Conservation (phyloP, 805 yeast species). For the Nakazawaea peltata region DNA sequence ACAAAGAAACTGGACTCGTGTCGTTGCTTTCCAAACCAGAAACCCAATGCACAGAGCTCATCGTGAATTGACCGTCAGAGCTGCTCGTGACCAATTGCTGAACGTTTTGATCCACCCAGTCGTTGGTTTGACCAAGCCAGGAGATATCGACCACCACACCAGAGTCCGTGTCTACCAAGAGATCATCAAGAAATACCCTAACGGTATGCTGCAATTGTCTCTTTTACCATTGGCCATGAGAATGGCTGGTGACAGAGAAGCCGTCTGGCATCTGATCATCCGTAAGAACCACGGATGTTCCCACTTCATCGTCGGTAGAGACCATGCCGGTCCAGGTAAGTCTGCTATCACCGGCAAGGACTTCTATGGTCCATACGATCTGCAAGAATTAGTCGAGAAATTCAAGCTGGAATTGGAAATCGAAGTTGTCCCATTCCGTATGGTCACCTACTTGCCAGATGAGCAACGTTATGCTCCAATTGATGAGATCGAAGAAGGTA, state of each 20-base stretch:
- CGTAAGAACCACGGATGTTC: conserved; percentile 96
- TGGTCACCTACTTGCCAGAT: conserved; percentile 94
- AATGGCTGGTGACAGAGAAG: conserved; percentile 99
- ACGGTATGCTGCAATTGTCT: conserved; percentile 85
- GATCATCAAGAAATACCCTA: conserved; percentile 86
- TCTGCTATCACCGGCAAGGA: conserved; percentile 80
- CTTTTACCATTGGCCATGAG: conserved; percentile 94
- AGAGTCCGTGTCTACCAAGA: conserved; percentile 94
- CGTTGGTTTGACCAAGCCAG: conserved; percentile 94
- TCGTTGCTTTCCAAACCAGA: conserved; percentile 96
- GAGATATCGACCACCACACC: conserved; percentile 96
- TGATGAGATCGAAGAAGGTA: conserved; percentile 76
- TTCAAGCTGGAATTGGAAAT: conserved; percentile 74
- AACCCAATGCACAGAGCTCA: conserved; percentile 99
- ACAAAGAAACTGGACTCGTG: conserved; percentile 75
- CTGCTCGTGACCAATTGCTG: conserved; percentile 88
- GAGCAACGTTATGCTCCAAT: conserved; percentile 93
- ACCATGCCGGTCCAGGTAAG: conserved; percentile 94
- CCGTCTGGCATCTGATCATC: conserved; percentile 96
- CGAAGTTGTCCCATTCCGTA: conserved; percentile 91
- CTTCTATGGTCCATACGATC: conserved; percentile 95
- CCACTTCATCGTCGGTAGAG: conserved; percentile 96
- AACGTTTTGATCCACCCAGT: conserved; percentile 92
- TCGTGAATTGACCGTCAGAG: conserved; percentile 91
- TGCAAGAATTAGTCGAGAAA: conserved; percentile 78